Percentiles rank a stretch among this genome's conserved stretches.
Evolutionary conservation across 805 yeast species (phyloP).

Genomic region (Lachancea quebecensis): DNA sequence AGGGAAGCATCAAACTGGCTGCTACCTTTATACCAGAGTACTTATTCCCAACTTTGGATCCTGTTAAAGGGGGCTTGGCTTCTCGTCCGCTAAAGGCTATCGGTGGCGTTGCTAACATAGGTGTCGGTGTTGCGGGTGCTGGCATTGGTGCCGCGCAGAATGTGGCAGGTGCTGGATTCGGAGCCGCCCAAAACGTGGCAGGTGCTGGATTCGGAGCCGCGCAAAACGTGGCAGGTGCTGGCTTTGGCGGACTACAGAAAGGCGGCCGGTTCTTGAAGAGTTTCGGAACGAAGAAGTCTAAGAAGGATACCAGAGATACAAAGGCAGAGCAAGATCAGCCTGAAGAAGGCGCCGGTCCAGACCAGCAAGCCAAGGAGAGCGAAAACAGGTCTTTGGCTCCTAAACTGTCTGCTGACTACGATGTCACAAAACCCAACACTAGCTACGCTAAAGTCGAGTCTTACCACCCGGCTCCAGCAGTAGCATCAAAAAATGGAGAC

Average conservation of each 20-base stretch:
- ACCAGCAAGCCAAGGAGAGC: constrained; percentile 1
- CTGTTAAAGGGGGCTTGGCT: constrained; percentile 35
- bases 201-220: constrained; percentile 43
- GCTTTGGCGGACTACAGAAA: constrained; percentile 41
- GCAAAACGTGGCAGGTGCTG: constrained; percentile 38
- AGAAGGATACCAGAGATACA: constrained; percentile 2
- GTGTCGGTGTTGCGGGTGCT: constrained; percentile 31
- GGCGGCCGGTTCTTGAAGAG: constrained; percentile 40
- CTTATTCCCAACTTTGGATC: constrained; percentile 52
- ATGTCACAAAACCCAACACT: constrained; percentile 26
- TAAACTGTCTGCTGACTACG: constrained; percentile 18
- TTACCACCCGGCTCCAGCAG: constrained; percentile 1
- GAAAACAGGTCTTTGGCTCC: constrained; percentile 4
- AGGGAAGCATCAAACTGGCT: constrained; percentile 51
- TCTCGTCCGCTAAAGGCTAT: constrained; percentile 45
- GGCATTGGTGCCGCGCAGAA: constrained; percentile 38
- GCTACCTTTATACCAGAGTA: constrained; percentile 60
- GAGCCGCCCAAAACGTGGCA: constrained; percentile 37
- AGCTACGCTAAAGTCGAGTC: constrained; percentile 23
- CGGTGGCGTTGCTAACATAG: constrained; percentile 21
- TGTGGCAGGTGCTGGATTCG: constrained; percentile 35
- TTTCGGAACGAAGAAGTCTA: constrained; percentile 26
- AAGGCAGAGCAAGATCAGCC: neutral
- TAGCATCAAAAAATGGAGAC: constrained; percentile 10
- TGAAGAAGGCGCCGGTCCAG: constrained; percentile 2